Conservation (phyloP, 2,329 filamentous ascomycete species). For the Alternaria angustiovoidea region DNA sequence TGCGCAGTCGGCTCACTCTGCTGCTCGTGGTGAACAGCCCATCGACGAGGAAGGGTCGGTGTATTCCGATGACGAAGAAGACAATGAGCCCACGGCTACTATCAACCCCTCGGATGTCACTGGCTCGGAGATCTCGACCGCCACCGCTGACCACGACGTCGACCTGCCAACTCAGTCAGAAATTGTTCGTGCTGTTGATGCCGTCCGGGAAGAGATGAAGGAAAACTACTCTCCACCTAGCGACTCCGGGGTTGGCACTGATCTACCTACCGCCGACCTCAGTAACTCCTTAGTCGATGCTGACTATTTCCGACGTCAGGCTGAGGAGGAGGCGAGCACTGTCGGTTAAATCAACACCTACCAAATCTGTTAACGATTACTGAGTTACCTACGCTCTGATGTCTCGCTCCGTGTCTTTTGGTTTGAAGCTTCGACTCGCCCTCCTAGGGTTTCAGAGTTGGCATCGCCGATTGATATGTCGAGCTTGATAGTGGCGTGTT, state of each 20-base stretch:
- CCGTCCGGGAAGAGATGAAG: conserved; percentile 42
- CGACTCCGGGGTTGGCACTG: conserved; percentile 51
- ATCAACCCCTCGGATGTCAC: conserved; percentile 38
- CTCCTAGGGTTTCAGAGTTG: conserved; percentile 17
- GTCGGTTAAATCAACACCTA: conserved; percentile 30
- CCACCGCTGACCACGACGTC: conserved; percentile 28
- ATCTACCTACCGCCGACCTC: conserved; percentile 45
- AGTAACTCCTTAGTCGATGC: conserved; percentile 36
- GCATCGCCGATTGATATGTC: conserved; percentile 9
- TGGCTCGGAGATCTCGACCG: conserved; percentile 34
- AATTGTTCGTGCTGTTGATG: conserved; percentile 41
- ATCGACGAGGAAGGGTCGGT: conserved; percentile 44
- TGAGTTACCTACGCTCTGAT: neutral
- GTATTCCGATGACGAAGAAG: conserved; percentile 43
- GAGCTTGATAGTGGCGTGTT: conserved; percentile 3
- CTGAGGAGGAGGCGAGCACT: conserved; percentile 50
- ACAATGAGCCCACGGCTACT: conserved; percentile 40
- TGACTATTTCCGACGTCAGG: conserved; percentile 48
- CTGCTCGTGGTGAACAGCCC: conserved; percentile 37
- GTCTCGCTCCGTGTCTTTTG: conserved; percentile 11
- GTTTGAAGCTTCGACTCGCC: conserved; percentile 25
- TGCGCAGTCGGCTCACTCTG: conserved; percentile 46
- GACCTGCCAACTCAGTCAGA: conserved; percentile 43
- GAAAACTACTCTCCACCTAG: conserved; percentile 35
- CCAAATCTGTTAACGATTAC: neutral